These are phyloP conservation scores for Mimosa pudica DNA, from an alignment of 306 rosid species.

Conservation along the genomic window DNA sequence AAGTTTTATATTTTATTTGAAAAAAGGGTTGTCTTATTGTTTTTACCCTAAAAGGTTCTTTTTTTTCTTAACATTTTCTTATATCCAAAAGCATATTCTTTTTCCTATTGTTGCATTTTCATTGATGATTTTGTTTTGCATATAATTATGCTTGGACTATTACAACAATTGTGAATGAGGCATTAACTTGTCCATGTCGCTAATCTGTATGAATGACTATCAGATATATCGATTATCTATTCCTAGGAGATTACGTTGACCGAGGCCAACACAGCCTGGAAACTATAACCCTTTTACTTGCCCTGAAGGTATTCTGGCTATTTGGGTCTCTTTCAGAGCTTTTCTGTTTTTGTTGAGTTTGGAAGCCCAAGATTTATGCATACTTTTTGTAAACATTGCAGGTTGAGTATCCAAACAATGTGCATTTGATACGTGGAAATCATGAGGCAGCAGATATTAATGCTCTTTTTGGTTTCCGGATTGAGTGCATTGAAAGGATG, in stretches of 20 bases:
- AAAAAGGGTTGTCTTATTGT: background rate
- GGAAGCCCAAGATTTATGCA: conserved; percentile 25
- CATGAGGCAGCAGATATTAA: conserved; percentile 99
- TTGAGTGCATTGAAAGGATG: conserved; percentile 97
- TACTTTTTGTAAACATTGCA: conserved; percentile 44
- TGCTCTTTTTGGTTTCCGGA: conserved; percentile 98
- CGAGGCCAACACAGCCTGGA: conserved; percentile 98
- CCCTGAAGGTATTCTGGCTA: conserved; percentile 70
- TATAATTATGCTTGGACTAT: conserved; percentile 4
- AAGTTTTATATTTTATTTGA: background rate
- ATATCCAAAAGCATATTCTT: background rate
- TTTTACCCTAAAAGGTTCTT: background rate
- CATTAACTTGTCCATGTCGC: conserved; percentile 32
- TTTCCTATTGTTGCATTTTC: background rate
- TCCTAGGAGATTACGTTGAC: conserved; percentile 98
- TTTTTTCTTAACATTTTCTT: too few relatives aligned
- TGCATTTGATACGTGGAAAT: conserved; percentile 93
- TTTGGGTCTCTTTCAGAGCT: conserved; percentile 3
- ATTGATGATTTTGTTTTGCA: conserved; percentile 15
- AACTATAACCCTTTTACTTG: conserved; percentile 86
- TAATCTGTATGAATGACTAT: conserved; percentile 53
- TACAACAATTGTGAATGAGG: background rate
- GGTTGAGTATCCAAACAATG: conserved; percentile 90
- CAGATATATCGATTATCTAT: conserved; percentile 98
- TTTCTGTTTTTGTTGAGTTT: conserved; percentile 32